phyloP scores from a whole-genome alignment of 768 basidiomycete species.

The Trametes cingulata region DNA sequence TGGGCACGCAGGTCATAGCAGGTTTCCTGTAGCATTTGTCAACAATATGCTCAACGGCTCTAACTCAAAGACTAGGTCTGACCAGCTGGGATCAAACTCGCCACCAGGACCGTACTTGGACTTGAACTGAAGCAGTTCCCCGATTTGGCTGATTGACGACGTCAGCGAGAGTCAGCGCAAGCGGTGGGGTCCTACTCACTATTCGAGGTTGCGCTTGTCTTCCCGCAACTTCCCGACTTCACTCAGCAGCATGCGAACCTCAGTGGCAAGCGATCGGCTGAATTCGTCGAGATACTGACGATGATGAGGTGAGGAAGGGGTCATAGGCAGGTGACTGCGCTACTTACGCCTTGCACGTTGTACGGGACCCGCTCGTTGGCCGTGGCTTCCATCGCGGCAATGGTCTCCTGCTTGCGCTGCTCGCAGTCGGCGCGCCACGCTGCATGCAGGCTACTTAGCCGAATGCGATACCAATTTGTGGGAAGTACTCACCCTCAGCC shows the following conservation, averaged over 20 bases:
- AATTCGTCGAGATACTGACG: slow-evolving; percentile 82
- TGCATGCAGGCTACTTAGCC: slow-evolving; percentile 30
- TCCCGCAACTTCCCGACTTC: slow-evolving; percentile 85
- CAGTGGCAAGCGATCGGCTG: slow-evolving; percentile 78
- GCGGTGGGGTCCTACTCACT: slow-evolving; percentile 50
- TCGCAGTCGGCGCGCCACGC: slow-evolving; percentile 63
- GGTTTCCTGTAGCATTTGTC: slow-evolving; percentile 9
- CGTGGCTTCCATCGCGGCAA: slow-evolving; percentile 67
- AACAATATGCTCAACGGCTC: background rate
- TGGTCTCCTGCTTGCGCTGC: slow-evolving; percentile 56
- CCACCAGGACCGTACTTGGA: slow-evolving; percentile 84
- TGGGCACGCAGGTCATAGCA: slow-evolving; percentile 18
- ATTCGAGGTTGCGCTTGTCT: slow-evolving; percentile 74
- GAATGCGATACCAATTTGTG: background rate
- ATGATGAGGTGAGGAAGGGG: slow-evolving; percentile 1
- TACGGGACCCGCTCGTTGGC: slow-evolving; percentile 78
- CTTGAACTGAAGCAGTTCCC: slow-evolving; percentile 65
- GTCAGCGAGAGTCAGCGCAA: background rate
- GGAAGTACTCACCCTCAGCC: slow-evolving; percentile 22
- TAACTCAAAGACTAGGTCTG: slow-evolving; percentile 8
- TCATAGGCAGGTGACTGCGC: background rate
- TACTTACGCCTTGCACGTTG: slow-evolving; percentile 80
- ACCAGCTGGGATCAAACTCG: slow-evolving; percentile 86
- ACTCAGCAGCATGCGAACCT: slow-evolving; percentile 79
- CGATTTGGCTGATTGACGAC: slow-evolving; percentile 62